phyloP scores from a whole-genome alignment of 2,329 filamentous ascomycete genomes.

The Coleophoma cylindrospora region DNA sequence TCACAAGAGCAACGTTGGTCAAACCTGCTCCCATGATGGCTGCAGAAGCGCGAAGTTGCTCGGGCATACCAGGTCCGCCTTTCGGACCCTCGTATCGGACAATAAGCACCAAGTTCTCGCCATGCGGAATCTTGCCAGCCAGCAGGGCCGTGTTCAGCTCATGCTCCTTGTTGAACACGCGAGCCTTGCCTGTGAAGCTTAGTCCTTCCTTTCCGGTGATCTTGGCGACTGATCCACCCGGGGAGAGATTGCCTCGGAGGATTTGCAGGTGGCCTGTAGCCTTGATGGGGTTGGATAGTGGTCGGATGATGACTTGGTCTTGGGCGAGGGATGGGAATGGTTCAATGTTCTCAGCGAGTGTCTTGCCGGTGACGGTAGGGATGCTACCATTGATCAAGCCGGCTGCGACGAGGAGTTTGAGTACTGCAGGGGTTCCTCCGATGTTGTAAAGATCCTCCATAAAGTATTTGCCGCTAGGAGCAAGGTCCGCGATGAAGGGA shows the following conservation, averaged over 20 bases:
- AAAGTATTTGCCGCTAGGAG: slow-evolving; percentile 76
- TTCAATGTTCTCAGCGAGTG: slow-evolving; percentile 75
- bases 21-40: slow-evolving; percentile 91
- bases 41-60: slow-evolving; percentile 82
- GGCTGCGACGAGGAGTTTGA: slow-evolving; percentile 77
- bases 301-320: slow-evolving; percentile 77
- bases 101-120: slow-evolving; percentile 81
- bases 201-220: slow-evolving; percentile 95
- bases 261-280: slow-evolving; percentile 82
- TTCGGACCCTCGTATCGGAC: slow-evolving; percentile 93
- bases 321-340: slow-evolving; percentile 72
- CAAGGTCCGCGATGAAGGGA: slow-evolving; percentile 66
- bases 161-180: slow-evolving; percentile 83
- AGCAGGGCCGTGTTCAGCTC: slow-evolving; percentile 72
- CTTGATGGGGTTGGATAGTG: slow-evolving; percentile 74
- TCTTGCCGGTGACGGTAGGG: slow-evolving; percentile 78
- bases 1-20: slow-evolving; percentile 84
- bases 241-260: slow-evolving; percentile 80
- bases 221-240: slow-evolving; percentile 86
- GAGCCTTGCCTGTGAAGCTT: slow-evolving; percentile 72
- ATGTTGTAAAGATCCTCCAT: slow-evolving; percentile 87
- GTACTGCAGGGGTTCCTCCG: slow-evolving; percentile 78
- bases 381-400: slow-evolving; percentile 72
- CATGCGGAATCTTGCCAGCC: slow-evolving; percentile 59
- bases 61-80: slow-evolving; percentile 93